phyloP scores from a whole-genome alignment of 805 yeast genomes.

The Kurtzmaniella cleridarum region DNA sequence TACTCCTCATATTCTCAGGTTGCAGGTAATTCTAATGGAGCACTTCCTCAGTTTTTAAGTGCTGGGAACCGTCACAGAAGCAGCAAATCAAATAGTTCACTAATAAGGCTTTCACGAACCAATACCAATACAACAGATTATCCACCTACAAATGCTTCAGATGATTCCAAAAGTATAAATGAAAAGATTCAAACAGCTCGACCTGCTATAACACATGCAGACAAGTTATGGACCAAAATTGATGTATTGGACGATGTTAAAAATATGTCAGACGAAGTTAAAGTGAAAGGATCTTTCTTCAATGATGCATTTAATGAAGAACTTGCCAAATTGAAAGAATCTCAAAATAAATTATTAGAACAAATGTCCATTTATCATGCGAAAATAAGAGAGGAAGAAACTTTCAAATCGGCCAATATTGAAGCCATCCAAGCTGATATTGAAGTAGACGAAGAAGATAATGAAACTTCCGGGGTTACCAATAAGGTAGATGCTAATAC shows the following conservation, averaged over 20 bases:
- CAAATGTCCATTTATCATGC: constrained; percentile 28
- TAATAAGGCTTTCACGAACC: neutral
- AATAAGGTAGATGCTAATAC: constrained; percentile 5
- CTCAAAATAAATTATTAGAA: constrained; percentile 43
- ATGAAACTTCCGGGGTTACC: neutral
- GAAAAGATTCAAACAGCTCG: constrained; percentile 51
- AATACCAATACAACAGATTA: constrained; percentile 2
- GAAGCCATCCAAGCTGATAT: neutral
- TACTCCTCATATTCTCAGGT: no score
- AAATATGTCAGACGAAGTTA: constrained; percentile 45
- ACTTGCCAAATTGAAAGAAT: constrained; percentile 45
- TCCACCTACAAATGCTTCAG: neutral
- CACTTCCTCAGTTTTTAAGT: constrained; percentile 1
- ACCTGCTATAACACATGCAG: constrained; percentile 65
- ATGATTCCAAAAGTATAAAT: no score
- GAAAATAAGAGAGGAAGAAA: constrained; percentile 11
- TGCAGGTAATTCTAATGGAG: neutral
- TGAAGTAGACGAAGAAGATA: constrained; percentile 1
- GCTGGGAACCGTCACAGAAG: constrained; percentile 1
- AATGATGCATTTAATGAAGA: constrained; percentile 46
- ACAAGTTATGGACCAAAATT: constrained; percentile 80
- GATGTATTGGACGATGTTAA: constrained; percentile 80
- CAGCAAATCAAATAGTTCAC: constrained; percentile 1
- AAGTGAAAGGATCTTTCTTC: constrained; percentile 43
- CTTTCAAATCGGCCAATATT: neutral